Evolutionary conservation across 2,329 filamentous ascomycete species (phyloP).

Genomic region (Blumeria hordei): DNA sequence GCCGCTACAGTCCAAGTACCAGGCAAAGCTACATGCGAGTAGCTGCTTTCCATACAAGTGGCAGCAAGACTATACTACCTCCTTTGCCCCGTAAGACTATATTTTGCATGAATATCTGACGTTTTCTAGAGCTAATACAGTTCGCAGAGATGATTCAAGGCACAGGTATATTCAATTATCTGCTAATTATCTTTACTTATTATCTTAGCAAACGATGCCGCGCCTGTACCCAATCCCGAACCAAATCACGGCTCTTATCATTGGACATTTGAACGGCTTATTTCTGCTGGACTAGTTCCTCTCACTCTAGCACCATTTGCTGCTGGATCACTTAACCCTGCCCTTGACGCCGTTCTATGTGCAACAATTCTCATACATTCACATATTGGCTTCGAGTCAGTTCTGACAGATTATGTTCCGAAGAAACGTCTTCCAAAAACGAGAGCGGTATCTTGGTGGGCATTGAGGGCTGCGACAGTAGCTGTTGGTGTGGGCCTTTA

Average conservation of each 20-base stretch:
- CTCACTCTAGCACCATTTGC: conserved; percentile 81
- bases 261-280: conserved; percentile 83
- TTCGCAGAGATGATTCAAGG: conserved; percentile 47
- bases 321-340: conserved; percentile 70
- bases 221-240: conserved; percentile 42
- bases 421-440: conserved; percentile 39
- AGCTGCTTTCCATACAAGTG: conserved; percentile 71
- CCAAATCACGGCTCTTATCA: conserved; percentile 87
- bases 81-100: conserved; percentile 53
- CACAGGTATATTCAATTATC: conserved; percentile 29
- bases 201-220: conserved; percentile 59
- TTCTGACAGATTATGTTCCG: conserved; percentile 83
- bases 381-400: conserved; percentile 81
- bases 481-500: conserved; percentile 74
- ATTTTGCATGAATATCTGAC: background rate
- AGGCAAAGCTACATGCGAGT: conserved; percentile 21
- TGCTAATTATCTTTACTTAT: conserved; percentile 7
- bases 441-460: conserved; percentile 48
- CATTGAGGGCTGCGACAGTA: conserved; percentile 53
- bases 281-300: conserved; percentile 63
- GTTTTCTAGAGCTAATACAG: conserved; percentile 19
- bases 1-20: no score
- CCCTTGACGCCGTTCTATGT: conserved; percentile 68
- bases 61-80: conserved; percentile 52
- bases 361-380: conserved; percentile 70